Evolutionary conservation across 129 eudicot genomes (phyloP).

Genomic region (Daucus carota): DH1_v3.0 NC_030385.2:1152501-1153000

Average conservation of each 20-base stretch:
- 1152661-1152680: not conserved
- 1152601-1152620: not conserved
- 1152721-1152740: not conserved
- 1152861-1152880: slow-evolving; percentile 60
- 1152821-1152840: slow-evolving; percentile 1
- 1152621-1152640: not conserved
- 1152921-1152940: slow-evolving; percentile 26
- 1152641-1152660: not conserved
- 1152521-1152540: not conserved
- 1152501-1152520: not conserved
- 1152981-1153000: not conserved
- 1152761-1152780: not conserved
- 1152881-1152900: slow-evolving; percentile 21
- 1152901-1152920: slow-evolving; percentile 32
- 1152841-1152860: slow-evolving; percentile 62
- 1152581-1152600: not conserved
- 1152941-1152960: slow-evolving; percentile 30
- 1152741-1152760: not conserved
- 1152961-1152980: slow-evolving; percentile 35
- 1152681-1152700: not conserved
- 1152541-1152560: not conserved
- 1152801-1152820: not conserved
- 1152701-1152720: not conserved
- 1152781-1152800: not conserved
- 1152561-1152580: not conserved